Base-by-base conservation (phyloP, 768 basidiomycete species). In the Termitomyces sp. region DNA sequence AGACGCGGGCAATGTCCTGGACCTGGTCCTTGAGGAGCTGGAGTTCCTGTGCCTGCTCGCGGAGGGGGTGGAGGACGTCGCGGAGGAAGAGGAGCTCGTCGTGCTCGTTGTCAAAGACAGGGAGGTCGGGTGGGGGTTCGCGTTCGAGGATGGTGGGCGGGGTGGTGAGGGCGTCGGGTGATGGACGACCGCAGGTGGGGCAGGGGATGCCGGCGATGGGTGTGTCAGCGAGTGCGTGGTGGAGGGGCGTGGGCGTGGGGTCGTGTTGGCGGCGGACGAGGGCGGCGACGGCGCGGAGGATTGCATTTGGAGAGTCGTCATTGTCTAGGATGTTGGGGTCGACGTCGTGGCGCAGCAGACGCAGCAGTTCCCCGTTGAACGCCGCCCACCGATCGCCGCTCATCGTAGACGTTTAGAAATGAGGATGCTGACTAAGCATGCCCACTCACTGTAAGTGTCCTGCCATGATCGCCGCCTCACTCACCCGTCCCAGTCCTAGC, bases 21-120 rank as follows among this genome's bases (percentile, higher is more conserved):
- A 93, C 90, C 72, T 93, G 92, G 22, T 89, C 88, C 69, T 90
- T 90, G 58, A 94, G 80, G 36, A 92, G 70, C 62, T 80, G 81
- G 34, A 93, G 79, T 72, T 94, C 90, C 34, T 59, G 85, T 13
- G 86, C 82, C n/a, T 64, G 61, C 26, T 57, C 49, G 3, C 44
- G 42, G 4, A 58, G 46, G 1, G 50, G 44, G n/a, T 20, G 43
- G 0, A 58, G n/a, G 0, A 51, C 37, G 2, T 51, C 34, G 0
- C 56, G 55, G 2, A 61, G 41, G 18, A 43, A 57, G 3, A 39
- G 24, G 20, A 61, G 48, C 46, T 64, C 63, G 4, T 61, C 63
- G 2, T 14, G 26, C n/a, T 59, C 58, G 14, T 53, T 49, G 22
- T 34, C 53, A 10, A 61, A 64, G 4, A 36, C 20, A 1, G 55